Conservation (phyloP, 202 grass and related monocot species). For the Musa balbisiana region DNA sequence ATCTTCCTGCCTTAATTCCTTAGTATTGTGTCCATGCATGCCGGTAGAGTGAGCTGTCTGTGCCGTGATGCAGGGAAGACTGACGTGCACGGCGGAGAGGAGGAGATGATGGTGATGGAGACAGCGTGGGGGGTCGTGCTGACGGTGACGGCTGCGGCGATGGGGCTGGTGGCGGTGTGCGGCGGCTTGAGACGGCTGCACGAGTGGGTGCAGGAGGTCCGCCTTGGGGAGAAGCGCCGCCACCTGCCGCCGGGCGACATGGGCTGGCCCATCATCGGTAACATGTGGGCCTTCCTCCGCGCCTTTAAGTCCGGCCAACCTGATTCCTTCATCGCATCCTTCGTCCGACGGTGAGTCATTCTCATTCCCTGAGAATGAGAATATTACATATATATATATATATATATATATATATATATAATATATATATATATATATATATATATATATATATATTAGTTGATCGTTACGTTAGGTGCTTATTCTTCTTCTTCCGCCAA, state of each 20-base stretch:
- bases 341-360: conserved; percentile 40
- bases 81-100: no score
- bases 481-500: background rate
- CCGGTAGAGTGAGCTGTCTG: no score
- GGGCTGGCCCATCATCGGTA: conserved; percentile 75
- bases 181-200: conserved; percentile 32
- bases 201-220: conserved; percentile 10
- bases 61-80: no score
- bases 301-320: conserved; percentile 69
- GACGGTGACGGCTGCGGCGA: background rate
- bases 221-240: background rate
- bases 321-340: conserved; percentile 67
- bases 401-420: no score
- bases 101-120: background rate
- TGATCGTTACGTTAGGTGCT: background rate
- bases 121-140: background rate
- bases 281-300: conserved; percentile 68
- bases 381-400: no score
- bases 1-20: no score
- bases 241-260: conserved; percentile 65
- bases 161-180: conserved; percentile 5
- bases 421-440: no score
- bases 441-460: no score
- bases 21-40: no score
- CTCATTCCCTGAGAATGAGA: no score